Base-by-base conservation (phyloP, 139 green algal genomes). In the Haematococcus sp. region DNA sequence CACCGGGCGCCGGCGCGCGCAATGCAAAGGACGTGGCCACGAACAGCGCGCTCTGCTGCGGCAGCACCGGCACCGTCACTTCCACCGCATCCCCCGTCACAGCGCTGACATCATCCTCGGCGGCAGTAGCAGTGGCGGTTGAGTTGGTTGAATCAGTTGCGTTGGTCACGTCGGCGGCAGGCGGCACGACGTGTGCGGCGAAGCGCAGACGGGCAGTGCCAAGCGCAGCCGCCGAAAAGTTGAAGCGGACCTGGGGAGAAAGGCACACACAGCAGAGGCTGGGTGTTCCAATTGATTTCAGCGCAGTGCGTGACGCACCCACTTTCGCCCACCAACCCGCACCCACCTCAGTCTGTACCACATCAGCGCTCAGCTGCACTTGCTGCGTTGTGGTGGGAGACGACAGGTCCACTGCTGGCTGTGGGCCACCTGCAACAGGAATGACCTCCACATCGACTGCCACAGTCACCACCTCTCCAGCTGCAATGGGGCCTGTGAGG, bases 1-100 rank as follows among this genome's bases (percentile, higher is more conserved):
- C 40, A 19, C 40, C 40, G 11, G 11, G 40, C 40, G 40, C 40
- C 7, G 40, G 40, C 7, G 7, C 40, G n/a, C 56, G 30, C 22
- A 88, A 43, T 4, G 83, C 73, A 68, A 89, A 89, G 17, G 76
- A 82, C 23, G 80, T 89, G 22, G 83, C 83, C 7, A 89, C 74
- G 31, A 59, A 68, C 35, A 89, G 77, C 4, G 51, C 33, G 0
- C 60, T 56, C 58, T 91, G 83, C 64, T 79, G 74, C 4, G 68
- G 68, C 2, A 81, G 54, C 25, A 82, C 69, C 17, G 82, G 77
- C 19, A 84, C 19, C 2, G 70, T 32, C 44, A 73, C 11, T 25
- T 68, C 30, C 49, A 82, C 46, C 11, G 49, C 51, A 33, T 87
- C 82, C 27, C 23, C 11, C 11, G 59, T 60, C 20, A 44, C 54